These are phyloP conservation scores for Fraxinus pennsylvanica DNA, from an alignment of 257 asterid genomes.

Conservation along the genomic window DNA sequence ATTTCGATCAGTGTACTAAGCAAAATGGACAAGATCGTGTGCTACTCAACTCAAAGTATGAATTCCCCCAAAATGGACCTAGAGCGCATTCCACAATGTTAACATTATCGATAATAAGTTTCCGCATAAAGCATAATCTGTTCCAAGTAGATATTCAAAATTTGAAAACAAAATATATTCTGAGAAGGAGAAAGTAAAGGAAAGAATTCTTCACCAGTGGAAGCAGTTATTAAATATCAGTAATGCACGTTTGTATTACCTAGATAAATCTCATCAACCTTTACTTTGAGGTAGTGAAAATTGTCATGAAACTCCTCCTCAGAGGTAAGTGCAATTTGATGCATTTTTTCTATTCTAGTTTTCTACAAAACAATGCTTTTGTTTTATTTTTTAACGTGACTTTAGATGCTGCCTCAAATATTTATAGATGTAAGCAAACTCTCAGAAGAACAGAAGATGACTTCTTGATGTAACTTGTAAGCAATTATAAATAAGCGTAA, in stretches of 20 bases:
- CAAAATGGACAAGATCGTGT: neutral
- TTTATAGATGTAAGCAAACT: neutral
- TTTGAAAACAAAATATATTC: neutral
- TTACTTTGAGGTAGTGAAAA: neutral
- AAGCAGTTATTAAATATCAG: neutral
- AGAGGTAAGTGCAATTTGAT: neutral
- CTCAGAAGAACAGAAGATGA: slow-evolving; percentile 3
- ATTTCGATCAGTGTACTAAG: neutral
- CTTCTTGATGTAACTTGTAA: slow-evolving; percentile 3
- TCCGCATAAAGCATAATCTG: neutral
- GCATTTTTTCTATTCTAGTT: neutral
- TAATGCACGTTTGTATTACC: neutral
- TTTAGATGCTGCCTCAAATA: neutral
- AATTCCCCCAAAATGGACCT: neutral
- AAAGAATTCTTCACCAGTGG: neutral
- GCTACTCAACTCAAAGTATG: neutral
- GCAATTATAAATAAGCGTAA: slow-evolving; percentile 9
- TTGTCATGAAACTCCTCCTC: neutral
- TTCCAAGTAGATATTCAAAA: slow-evolving; percentile 11
- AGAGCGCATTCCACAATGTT: neutral
- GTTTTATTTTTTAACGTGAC: neutral
- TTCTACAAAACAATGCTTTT: neutral
- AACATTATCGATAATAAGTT: neutral
- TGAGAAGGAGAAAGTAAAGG: neutral
- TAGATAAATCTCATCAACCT: neutral